A percentile compares a stretch with the other conserved stretches of the same genome.
Evolutionary conservation across 257 asterid genomes (phyloP).

Genomic region (Plantago ovata): DNA sequence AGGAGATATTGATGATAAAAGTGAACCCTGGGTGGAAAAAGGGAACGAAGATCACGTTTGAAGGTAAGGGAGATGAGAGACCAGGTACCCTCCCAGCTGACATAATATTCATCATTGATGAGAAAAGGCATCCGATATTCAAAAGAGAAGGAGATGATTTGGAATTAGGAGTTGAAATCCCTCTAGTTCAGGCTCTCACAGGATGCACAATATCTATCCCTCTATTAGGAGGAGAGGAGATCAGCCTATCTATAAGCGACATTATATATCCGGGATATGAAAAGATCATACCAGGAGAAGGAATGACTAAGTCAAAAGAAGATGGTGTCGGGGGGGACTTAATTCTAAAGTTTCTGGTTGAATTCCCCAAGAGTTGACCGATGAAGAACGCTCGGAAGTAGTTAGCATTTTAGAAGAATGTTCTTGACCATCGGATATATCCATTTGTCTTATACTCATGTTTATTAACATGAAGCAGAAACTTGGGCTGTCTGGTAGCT

Average conservation of each 20-base stretch:
- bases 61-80: constrained; percentile 90
- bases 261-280: constrained; percentile 77
- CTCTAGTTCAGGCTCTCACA: constrained; percentile 79
- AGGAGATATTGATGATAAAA: constrained; percentile 61
- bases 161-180: constrained; percentile 83
- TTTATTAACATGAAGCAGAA: constrained; percentile 8
- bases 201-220: constrained; percentile 70
- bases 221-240: constrained; percentile 63
- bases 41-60: constrained; percentile 89
- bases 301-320: constrained; percentile 62
- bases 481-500: constrained; percentile 6
- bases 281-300: constrained; percentile 66
- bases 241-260: constrained; percentile 45
- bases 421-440: constrained; percentile 26
- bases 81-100: constrained; percentile 86
- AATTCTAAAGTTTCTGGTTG: constrained; percentile 67
- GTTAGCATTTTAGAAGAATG: constrained; percentile 49
- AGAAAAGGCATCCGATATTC: constrained; percentile 60
- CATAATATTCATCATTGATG: constrained; percentile 65
- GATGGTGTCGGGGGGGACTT: constrained; percentile 68
- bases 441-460: constrained; percentile 7
- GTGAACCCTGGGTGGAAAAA: constrained; percentile 89
- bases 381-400: constrained; percentile 48
- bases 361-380: constrained; percentile 56
- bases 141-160: constrained; percentile 65